Evolutionary conservation across 1,139 yeast genomes (phyloP).

Genomic region (Casaregolazyma suthepensis): DNA sequence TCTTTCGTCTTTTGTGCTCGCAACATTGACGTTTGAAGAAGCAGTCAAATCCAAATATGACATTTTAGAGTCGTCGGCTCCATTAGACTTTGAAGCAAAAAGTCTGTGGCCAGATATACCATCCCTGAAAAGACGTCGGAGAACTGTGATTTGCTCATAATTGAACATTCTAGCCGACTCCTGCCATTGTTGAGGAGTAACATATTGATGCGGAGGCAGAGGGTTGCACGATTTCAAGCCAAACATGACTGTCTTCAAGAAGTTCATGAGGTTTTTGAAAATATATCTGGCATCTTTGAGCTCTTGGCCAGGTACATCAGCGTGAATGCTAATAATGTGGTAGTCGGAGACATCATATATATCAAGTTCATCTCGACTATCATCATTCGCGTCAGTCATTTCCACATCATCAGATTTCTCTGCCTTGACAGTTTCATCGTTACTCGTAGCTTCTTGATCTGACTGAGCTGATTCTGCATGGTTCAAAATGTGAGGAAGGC

Average conservation of each 20-base stretch:
- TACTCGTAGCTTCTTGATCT: conserved; percentile 16
- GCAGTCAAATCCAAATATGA: conserved; percentile 52
- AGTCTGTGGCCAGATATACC: conserved; percentile 77
- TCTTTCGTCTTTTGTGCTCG: conserved; percentile 87
- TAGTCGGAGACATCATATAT: conserved; percentile 43
- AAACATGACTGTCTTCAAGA: conserved; percentile 82
- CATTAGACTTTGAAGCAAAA: conserved; percentile 51
- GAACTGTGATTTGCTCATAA: conserved; percentile 73
- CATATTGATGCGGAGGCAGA: conserved; percentile 63
- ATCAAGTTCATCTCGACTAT: conserved; percentile 30
- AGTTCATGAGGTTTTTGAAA: conserved; percentile 84
- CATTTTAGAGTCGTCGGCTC: conserved; percentile 27
- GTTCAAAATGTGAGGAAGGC: conserved; percentile 62
- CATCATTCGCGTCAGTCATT: conserved; percentile 22
- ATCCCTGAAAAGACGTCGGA: conserved; percentile 73
- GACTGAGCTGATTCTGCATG: conserved; percentile 34
- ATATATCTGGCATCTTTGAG: conserved; percentile 82
- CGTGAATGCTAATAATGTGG: conserved; percentile 44
- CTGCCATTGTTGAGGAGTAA: conserved; percentile 70
- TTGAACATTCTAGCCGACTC: conserved; percentile 80
- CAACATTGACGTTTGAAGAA: conserved; percentile 76
- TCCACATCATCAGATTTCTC: conserved; percentile 12
- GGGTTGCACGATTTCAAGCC: conserved; percentile 90
- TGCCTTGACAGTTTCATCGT: conserved; percentile 11
- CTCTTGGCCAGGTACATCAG: conserved; percentile 49